Conservation (phyloP, 1,284 basidiomycete genomes). For the Neolentinus lepideus region DNA sequence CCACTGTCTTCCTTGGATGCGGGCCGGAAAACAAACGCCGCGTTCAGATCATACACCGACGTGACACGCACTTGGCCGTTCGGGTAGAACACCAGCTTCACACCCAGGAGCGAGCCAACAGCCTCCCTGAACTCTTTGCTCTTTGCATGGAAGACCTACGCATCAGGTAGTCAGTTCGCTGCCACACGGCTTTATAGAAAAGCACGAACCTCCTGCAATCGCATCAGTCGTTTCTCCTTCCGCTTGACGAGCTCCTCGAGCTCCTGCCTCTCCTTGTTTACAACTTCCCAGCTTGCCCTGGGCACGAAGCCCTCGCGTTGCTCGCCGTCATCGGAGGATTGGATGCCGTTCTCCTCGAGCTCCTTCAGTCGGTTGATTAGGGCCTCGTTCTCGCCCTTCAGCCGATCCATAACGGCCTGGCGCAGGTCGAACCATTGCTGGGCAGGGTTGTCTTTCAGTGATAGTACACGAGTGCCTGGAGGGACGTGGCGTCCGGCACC, state of each 20-base stretch:
- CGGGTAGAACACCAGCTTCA: slow-evolving; percentile 79
- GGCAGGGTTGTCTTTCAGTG: slow-evolving; percentile 69
- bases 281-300: slow-evolving; percentile 61
- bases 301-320: slow-evolving; percentile 40
- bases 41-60: slow-evolving; percentile 67
- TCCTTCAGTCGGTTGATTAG: slow-evolving; percentile 51
- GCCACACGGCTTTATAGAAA: not conserved
- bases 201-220: slow-evolving; percentile 57
- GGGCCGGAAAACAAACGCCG: slow-evolving; percentile 69
- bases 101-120: slow-evolving; percentile 74
- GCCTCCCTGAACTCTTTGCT: slow-evolving; percentile 77
- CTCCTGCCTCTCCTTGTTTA: slow-evolving; percentile 52
- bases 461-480: slow-evolving; percentile 61
- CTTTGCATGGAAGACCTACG: slow-evolving; percentile 65
- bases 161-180: not conserved
- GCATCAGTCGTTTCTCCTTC: slow-evolving; percentile 69
- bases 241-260: slow-evolving; percentile 54
- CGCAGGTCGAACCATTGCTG: slow-evolving; percentile 66
- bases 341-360: slow-evolving; percentile 35
- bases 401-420: slow-evolving; percentile 56
- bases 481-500: slow-evolving; percentile 74
- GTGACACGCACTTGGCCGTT: slow-evolving; percentile 82
- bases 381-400: slow-evolving; percentile 72
- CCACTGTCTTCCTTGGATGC: slow-evolving; percentile 14
- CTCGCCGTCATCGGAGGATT: slow-evolving; percentile 10